Base-by-base conservation (phyloP, 139 green algal genomes). In the Chlamydomonas sphaeroides region DNA sequence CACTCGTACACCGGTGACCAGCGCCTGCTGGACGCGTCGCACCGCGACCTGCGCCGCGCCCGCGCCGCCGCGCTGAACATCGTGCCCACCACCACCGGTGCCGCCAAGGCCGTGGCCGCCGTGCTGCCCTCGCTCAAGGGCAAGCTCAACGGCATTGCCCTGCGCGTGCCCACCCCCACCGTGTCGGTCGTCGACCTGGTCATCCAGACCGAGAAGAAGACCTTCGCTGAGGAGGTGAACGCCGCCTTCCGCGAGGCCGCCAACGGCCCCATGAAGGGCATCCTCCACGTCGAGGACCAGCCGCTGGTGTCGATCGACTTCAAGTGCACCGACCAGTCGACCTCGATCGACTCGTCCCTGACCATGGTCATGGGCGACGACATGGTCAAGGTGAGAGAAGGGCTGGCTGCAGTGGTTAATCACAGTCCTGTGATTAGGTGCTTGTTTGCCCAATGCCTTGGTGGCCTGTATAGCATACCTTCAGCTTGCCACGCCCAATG, bases 321-420 rank as follows among this genome's bases (percentile, higher is more conserved):
- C 88, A 83, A 85, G 65, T 94, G 90, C 90, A 94, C 92, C 57
- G 86, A 93, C 80, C 92, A 96, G 69, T 98, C 93, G 83, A 95
- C 93, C 87, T 98, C 95, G 78, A 96, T 99, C 62, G 97, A 99
- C 86, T 89, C 96, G 57, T 93, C 93, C 67, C 94, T 99, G 62
- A 99, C 97, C 85, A 99, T 99, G 97, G 97, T 99, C 57, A 99
- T 99, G 96, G 96, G 96, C 70, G 95, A 98, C 76, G 95, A 99
- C 93, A 98, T 98, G 95, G 95, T 99, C 85, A 99, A 98, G 93
- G n/a, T n/a, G n/a, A n/a, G n/a, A n/a, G n/a, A n/a, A n/a, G n/a
- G n/a, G n/a, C n/a, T n/a, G n/a, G n/a, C n/a, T n/a, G n/a, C n/a
- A n/a, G n/a, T n/a, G n/a, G n/a, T n/a, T n/a, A n/a, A n/a, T n/a